Conservation (phyloP, 805 yeast genomes). For the Ogataea paradorogensis region DNA sequence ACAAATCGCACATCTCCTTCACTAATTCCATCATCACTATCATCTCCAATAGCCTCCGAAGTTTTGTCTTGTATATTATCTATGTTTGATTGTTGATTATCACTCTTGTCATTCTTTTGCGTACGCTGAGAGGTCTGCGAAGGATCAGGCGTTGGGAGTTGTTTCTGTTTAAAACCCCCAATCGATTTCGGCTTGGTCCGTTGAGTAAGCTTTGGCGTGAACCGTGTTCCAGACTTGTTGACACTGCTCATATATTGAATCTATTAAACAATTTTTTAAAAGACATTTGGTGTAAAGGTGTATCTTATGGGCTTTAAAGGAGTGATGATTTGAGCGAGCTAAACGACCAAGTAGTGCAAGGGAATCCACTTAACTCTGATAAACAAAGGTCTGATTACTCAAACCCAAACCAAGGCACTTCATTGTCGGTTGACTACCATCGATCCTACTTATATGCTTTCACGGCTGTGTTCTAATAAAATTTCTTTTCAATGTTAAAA, state of each 20-base stretch:
- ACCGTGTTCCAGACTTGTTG: slow-evolving; percentile 57
- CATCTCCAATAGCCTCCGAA: neutral
- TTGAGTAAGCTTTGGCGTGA: slow-evolving; percentile 54
- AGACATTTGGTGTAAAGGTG: neutral
- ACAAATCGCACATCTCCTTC: slow-evolving; percentile 1
- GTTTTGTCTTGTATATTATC: neutral
- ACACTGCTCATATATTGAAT: slow-evolving; percentile 26
- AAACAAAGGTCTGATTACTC: no score
- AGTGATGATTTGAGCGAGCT: no score
- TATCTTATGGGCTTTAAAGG: no score
- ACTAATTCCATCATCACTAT: neutral
- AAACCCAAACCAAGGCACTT: no score
- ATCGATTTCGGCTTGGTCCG: slow-evolving; percentile 21
- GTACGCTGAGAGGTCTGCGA: slow-evolving; percentile 6
- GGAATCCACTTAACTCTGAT: no score
- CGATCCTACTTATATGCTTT: no score
- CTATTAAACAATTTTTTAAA: neutral
- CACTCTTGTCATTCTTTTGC: neutral
- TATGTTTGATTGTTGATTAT: neutral
- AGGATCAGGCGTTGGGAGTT: slow-evolving; percentile 14
- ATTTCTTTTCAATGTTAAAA: neutral
- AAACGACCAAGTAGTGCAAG: no score
- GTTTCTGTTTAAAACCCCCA: slow-evolving; percentile 1
- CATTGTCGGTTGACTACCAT: no score
- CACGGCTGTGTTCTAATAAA: slow-evolving; percentile 2